Percentiles rank a stretch among this genome's conserved stretches.
phyloP scores from a whole-genome alignment of 345 rosid species.

The Populus ilicifolia region DNA sequence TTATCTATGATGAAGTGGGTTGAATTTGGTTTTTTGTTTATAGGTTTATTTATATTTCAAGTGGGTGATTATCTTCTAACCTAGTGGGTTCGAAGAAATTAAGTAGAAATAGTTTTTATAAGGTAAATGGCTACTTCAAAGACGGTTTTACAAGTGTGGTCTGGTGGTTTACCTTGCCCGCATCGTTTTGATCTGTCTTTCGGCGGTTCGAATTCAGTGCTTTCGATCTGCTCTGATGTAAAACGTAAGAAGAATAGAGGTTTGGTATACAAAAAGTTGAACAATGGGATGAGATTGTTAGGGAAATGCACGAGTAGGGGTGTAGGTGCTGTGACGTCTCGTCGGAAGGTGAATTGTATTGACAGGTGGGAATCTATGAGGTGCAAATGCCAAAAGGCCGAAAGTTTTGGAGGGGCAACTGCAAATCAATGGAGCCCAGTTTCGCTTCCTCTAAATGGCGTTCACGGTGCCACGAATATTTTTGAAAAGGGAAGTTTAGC shows the following conservation, averaged over 20 bases:
- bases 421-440: slow-evolving; percentile 21
- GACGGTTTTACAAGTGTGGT: slow-evolving; percentile 34
- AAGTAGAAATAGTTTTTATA: background rate
- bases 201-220: slow-evolving; percentile 19
- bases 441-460: background rate
- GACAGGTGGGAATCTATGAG: slow-evolving; percentile 18
- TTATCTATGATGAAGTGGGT: no score
- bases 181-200: slow-evolving; percentile 19
- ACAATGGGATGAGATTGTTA: slow-evolving; percentile 14
- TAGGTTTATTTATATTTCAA: background rate
- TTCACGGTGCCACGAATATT: background rate
- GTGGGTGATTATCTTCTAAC: background rate
- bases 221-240: slow-evolving; percentile 16
- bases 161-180: slow-evolving; percentile 23
- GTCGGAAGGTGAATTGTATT: background rate
- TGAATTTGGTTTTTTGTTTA: background rate
- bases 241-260: slow-evolving; percentile 14
- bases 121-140: slow-evolving; percentile 39
- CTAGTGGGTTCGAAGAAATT: background rate
- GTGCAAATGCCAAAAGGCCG: slow-evolving; percentile 46
- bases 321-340: background rate
- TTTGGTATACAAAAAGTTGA: slow-evolving; percentile 10
- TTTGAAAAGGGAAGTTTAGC: background rate
- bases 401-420: slow-evolving; percentile 28
- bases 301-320: slow-evolving; percentile 1